Evolutionary conservation across 2,329 filamentous ascomycete genomes (phyloP).

Genomic region (Aspergillus eucalypticola): DNA sequence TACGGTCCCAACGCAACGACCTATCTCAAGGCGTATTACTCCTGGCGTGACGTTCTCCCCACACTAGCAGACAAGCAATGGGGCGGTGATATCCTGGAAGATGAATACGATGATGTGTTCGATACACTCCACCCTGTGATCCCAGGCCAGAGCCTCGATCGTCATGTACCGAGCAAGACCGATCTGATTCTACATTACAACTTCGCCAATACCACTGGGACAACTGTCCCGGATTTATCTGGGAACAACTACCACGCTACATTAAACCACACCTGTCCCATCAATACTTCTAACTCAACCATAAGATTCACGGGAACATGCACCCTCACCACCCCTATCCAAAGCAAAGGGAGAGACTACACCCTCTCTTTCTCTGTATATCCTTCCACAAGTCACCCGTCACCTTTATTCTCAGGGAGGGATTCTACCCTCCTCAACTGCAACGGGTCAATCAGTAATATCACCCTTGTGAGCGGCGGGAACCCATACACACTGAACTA

Average conservation of each 20-base stretch:
- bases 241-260: conserved; percentile 1
- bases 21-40: conserved; percentile 53
- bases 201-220: not conserved
- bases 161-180: not conserved
- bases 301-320: conserved; percentile 43
- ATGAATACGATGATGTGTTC: conserved; percentile 46
- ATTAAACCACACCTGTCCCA: not conserved
- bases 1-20: conserved; percentile 52
- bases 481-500: conserved; percentile 45
- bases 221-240: not conserved
- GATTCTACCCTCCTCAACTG: conserved; percentile 46
- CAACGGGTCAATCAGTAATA: conserved; percentile 35
- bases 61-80: conserved; percentile 57
- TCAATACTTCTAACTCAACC: conserved; percentile 21
- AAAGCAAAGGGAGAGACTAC: conserved; percentile 57
- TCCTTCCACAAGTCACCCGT: conserved; percentile 35
- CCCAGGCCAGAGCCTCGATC: conserved; percentile 47
- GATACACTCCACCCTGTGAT: conserved; percentile 40
- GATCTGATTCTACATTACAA: conserved; percentile 1
- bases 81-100: conserved; percentile 49
- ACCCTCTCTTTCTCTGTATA: conserved; percentile 52
- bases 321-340: conserved; percentile 49
- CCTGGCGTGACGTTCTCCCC: conserved; percentile 47
- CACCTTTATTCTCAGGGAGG: conserved; percentile 44
- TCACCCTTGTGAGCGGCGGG: conserved; percentile 43